Base-by-base conservation (phyloP, 2,329 filamentous ascomycete genomes). In the Fusarium sarcochroum region DNA sequence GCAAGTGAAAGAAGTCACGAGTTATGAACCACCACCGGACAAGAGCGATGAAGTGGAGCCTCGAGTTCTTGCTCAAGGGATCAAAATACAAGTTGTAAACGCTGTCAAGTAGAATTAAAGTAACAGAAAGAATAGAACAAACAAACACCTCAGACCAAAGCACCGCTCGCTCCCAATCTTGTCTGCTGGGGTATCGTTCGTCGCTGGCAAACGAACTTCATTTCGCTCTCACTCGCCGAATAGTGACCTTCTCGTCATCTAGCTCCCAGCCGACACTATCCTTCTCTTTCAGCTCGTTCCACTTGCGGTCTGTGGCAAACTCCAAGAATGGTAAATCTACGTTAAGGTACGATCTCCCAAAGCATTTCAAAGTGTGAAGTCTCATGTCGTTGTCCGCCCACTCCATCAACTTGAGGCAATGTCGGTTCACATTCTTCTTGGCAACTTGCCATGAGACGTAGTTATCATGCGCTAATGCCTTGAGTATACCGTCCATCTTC, bases 251-350 rank as follows among this genome's bases (percentile, higher is more conserved):
- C 42, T 86, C 84, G 6, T 87, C 90, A 40, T 93, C 90, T 73
- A 93, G 82, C 75, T 94, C 88, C 96, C 96, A 99, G 1, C 94
- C 94, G 2, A 98, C 91, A 4, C 89, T 89, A 75, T 93, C 89
- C 68, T 87, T 83, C 34, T 87, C 84, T 58, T 81, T 86, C 74
- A 98, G 80, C 50, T 89, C 87, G 13, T 88, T 84, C 94, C 95
- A 99, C n/a, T 80, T 83, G 70, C 87, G 83, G 47, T 89, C 89
- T 6, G 91, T 86, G 58, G 88, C 85, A 75, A 84, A 86, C 80
- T 96, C 92, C 50, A 97, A 80, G 77, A 90, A 93, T 5, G 76
- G 76, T 60, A 86, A 79, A 53, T 93, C 92, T 10, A 93, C 90
- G 20, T 82, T 88, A 68, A 98, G 80, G 78, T 99, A 99, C 6